Evolutionary conservation across 2,329 filamentous ascomycete species (phyloP), one percentile per base, ranked within the genome.

Genomic region (Penicillium capsulatum): DNA sequence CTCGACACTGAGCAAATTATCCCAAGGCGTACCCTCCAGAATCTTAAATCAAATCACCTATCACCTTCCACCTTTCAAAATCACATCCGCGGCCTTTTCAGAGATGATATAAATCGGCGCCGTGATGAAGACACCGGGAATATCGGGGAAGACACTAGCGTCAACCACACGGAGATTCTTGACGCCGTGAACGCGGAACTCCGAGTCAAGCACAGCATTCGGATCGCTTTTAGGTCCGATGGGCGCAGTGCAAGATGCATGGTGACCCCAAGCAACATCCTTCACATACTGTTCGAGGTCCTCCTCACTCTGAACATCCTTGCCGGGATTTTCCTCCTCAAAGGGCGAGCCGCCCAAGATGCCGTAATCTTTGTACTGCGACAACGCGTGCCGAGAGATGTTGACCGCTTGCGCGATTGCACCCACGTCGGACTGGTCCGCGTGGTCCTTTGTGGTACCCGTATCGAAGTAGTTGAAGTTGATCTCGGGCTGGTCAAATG

Each of bases 401-500:
- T 27, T 24, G n/a, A 38, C 24, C 15, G 29, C 36, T 32, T 38
- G 17, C 17, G 24, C 19, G 11, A 38, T 31, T 17, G 36, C 29
- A 26, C 15, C 17, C 4, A 22, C 15, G 17, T 36, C 34, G 19
- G 17, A 20, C 9, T 27, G 16, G 17, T 36, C 34, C 17, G 17
- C 28, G n/a, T 27, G 16, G 24, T 16, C 20, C n/a, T 20, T 22
- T n/a, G 22, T 28, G 0, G 60, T 61, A 3, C 67, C 63, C 28
- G 62, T 65, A 14, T 54, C 63, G 34, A 61, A 81, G 60, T 73
- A 81, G 60, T 79, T 76, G 66, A 80, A 83, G 38, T 68, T 67
- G 52, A 86, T 83, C 4, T 73, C 59, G 0, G 83, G 83, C 2
- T 70, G 65, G 40, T 84, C 81, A 1, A 76, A 73, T 1, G 83